Percentiles rank a stretch among this genome's conserved stretches.
These are phyloP conservation scores for Rosa chinensis DNA, from an alignment of 306 rosid genomes.

Conservation along the genomic window DNA sequence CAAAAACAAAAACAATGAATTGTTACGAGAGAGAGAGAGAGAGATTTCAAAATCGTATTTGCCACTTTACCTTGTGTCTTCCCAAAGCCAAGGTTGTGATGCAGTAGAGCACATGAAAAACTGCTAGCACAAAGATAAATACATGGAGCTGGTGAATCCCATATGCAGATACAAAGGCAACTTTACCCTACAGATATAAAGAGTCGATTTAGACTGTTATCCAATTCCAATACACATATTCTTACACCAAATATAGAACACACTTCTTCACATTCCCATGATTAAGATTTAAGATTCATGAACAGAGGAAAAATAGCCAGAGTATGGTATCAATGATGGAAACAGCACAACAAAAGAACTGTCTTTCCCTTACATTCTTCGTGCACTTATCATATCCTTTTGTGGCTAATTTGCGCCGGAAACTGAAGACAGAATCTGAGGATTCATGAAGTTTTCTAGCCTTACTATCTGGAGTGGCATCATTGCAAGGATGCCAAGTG, in stretches of 20 bases:
- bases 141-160: slow-evolving; percentile 89
- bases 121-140: slow-evolving; percentile 74
- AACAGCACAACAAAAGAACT: neutral
- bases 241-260: neutral
- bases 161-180: slow-evolving; percentile 78
- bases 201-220: neutral
- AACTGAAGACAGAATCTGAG: slow-evolving; percentile 21
- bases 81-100: slow-evolving; percentile 60
- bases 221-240: neutral
- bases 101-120: slow-evolving; percentile 70
- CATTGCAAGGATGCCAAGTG: slow-evolving; percentile 63
- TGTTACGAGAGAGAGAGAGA: neutral
- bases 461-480: neutral
- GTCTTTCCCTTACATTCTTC: slow-evolving; percentile 23
- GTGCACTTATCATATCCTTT: slow-evolving; percentile 44
- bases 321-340: neutral
- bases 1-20: neutral
- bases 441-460: slow-evolving; percentile 33
- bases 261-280: neutral
- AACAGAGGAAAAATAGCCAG: neutral
- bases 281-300: neutral
- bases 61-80: slow-evolving; percentile 55
- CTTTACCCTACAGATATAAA: slow-evolving; percentile 42
- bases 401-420: slow-evolving; percentile 37
- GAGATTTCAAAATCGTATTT: neutral